Percentiles rank a stretch among this genome's conserved stretches.
phyloP scores from a whole-genome alignment of 1,139 yeast genomes.

The Zygoascus sp. region DNA sequence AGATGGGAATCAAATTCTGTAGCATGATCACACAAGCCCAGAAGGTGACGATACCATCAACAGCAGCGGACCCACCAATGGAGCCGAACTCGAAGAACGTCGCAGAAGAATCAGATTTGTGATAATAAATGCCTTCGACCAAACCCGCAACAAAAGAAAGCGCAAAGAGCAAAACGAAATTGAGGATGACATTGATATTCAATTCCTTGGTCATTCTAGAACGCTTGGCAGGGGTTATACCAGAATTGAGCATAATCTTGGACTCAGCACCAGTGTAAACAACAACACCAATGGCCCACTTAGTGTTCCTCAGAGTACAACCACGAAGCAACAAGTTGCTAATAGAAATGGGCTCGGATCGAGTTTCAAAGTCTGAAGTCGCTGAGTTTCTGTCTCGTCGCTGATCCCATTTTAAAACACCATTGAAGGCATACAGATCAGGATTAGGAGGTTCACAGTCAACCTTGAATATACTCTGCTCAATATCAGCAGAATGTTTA shows the following conservation, averaged over 20 bases:
- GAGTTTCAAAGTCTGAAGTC: constrained; percentile 3
- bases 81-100: constrained; percentile 66
- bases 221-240: constrained; percentile 84
- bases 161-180: constrained; percentile 67
- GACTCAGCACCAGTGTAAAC: constrained; percentile 89
- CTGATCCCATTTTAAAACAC: constrained; percentile 57
- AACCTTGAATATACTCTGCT: constrained; percentile 67
- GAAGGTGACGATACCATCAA: constrained; percentile 78
- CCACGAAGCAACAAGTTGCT: constrained; percentile 85
- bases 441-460: constrained; percentile 93
- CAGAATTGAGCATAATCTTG: constrained; percentile 90
- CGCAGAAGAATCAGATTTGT: constrained; percentile 50
- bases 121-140: constrained; percentile 73
- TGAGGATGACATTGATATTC: constrained; percentile 74
- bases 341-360: constrained; percentile 63
- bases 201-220: constrained; percentile 80
- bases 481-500: constrained; percentile 64
- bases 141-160: constrained; percentile 81
- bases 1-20: constrained; percentile 88
- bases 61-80: constrained; percentile 59
- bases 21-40: constrained; percentile 84
- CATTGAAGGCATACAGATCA: constrained; percentile 74
- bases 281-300: constrained; percentile 91
- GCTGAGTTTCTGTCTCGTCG: constrained; percentile 19
- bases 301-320: constrained; percentile 80